Evolutionary conservation across 129 eudicot genomes (phyloP).

Genomic region (Tanacetum coccineum): DNA sequence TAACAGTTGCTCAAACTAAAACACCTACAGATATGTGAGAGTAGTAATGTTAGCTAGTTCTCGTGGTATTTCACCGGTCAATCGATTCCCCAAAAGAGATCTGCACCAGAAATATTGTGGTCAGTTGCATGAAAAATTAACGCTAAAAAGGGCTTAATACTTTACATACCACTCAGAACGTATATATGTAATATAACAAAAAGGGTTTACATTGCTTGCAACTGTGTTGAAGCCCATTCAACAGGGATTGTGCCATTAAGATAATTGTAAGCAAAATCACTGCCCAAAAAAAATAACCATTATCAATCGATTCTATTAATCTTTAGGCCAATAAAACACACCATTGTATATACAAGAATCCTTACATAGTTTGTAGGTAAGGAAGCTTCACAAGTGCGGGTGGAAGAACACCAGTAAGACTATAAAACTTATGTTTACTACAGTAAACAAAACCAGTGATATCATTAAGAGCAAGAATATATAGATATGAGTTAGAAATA

Average conservation of each 20-base stretch:
- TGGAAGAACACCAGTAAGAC: conserved; percentile 29
- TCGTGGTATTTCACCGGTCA: conserved; percentile 66
- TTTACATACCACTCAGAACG: neutral
- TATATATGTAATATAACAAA: neutral
- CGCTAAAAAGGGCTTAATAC: neutral
- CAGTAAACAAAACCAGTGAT: neutral
- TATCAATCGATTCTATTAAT: neutral
- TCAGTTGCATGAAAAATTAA: neutral
- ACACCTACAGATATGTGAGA: conserved; percentile 62
- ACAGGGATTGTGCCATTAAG: conserved; percentile 27
- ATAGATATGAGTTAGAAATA: neutral
- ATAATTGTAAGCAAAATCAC: conserved; percentile 25
- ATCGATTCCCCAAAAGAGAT: conserved; percentile 56
- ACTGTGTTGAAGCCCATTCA: conserved; percentile 19
- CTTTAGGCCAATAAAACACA: neutral
- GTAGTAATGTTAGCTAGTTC: conserved; percentile 52
- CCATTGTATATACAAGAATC: neutral
- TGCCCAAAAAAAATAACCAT: neutral
- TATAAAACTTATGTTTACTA: conserved; percentile 16
- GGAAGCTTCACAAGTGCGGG: conserved; percentile 22
- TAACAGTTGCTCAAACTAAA: neutral
- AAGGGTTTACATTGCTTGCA: conserved; percentile 10
- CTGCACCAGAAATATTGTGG: conserved; percentile 35
- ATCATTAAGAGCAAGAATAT: neutral
- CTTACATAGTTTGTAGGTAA: conserved; percentile 19